Conservation (phyloP, 768 basidiomycete genomes). For the Podaxis sp. region DNA sequence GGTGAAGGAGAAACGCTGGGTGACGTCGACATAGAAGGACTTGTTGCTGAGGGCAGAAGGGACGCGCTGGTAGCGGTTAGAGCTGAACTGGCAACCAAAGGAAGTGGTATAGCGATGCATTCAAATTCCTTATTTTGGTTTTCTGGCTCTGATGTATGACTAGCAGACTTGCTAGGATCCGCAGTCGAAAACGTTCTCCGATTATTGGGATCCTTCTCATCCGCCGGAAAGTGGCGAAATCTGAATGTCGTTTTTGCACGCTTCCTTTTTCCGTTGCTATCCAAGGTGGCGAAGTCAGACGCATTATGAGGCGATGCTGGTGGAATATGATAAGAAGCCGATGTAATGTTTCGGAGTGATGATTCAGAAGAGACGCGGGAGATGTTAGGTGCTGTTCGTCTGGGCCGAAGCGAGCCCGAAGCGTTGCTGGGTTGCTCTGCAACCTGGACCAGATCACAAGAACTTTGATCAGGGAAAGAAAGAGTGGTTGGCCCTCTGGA, state of each 20-base stretch:
- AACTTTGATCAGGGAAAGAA: not conserved
- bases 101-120: conserved; percentile 14
- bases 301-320: conserved; percentile 3
- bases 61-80: conserved; percentile 16
- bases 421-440: not conserved
- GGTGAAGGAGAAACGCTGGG: not conserved
- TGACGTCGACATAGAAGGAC: conserved; percentile 12
- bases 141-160: conserved; percentile 11
- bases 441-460: not conserved
- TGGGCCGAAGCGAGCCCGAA: not conserved
- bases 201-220: conserved; percentile 20
- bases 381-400: not conserved
- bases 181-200: conserved; percentile 24
- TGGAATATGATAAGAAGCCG: not conserved
- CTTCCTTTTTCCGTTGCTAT: conserved; percentile 13
- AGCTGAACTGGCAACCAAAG: conserved; percentile 16
- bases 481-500: not conserved
- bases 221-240: conserved; percentile 35
- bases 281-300: conserved; percentile 9
- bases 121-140: conserved; percentile 16
- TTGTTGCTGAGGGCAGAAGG: conserved; percentile 14
- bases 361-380: not conserved
- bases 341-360: not conserved
- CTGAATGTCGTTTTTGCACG: conserved; percentile 21
- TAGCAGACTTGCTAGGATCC: conserved; percentile 6